phyloP scores from a whole-genome alignment of 257 asterid genomes.

The Nicotiana attenuata region DNA sequence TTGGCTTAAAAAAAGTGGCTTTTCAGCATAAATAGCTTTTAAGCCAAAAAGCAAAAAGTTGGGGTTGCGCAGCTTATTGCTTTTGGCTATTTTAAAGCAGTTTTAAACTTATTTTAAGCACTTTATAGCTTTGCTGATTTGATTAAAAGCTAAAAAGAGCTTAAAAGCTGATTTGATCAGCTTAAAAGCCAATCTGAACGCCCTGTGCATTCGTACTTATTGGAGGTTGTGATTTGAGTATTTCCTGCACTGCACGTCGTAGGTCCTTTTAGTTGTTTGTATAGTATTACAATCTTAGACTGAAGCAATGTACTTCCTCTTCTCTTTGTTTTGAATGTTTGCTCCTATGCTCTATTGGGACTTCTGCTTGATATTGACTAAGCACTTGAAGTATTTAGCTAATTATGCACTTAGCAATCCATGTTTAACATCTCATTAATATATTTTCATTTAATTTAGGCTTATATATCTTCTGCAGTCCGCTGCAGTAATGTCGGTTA shows the following conservation, averaged over 20 bases:
- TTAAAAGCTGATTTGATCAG: too few relatives aligned
- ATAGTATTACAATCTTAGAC: background rate
- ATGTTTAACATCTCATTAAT: background rate
- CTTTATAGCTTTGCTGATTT: too few relatives aligned
- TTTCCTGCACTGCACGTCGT: background rate
- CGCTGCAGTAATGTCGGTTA: background rate
- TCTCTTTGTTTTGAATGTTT: constrained; percentile 1
- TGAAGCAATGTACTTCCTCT: background rate
- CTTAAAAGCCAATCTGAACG: too few relatives aligned
- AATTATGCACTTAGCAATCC: background rate
- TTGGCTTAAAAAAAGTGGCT: too few relatives aligned
- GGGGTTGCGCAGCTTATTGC: too few relatives aligned
- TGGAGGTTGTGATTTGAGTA: background rate
- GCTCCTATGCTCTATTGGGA: background rate
- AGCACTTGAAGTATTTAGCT: background rate
- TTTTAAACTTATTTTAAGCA: too few relatives aligned
- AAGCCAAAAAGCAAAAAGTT: too few relatives aligned
- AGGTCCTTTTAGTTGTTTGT: background rate
- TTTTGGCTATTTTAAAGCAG: too few relatives aligned
- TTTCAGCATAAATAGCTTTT: too few relatives aligned
- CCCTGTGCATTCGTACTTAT: background rate
- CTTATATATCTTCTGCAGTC: background rate
- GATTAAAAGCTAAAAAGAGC: too few relatives aligned
- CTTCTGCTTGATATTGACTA: background rate
- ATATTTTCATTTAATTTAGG: background rate